These are phyloP conservation scores for Aspergillus diversus DNA, from an alignment of 495 filamentous ascomycete species.

Conservation along the genomic window DNA sequence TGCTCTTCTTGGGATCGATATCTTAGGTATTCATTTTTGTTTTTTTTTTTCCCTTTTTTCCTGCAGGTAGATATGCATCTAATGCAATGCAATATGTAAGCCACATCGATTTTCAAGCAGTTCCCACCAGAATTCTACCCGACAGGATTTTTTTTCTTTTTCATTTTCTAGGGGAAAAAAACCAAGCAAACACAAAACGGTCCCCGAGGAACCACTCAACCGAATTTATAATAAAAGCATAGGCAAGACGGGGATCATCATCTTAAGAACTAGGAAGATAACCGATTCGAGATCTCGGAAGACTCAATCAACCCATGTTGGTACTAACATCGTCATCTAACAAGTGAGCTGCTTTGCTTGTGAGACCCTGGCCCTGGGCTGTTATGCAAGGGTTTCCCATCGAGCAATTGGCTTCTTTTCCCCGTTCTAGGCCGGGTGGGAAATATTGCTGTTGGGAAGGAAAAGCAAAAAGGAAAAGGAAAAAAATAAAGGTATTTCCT, in stretches of 20 bases:
- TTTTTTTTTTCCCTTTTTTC: constrained; percentile 8
- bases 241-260: too few species aligned
- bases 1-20: background rate
- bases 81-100: constrained; percentile 24
- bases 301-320: too few species aligned
- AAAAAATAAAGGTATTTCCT: background rate
- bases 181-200: background rate
- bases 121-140: background rate
- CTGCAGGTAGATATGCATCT: constrained; percentile 21
- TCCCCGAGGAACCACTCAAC: too few species aligned
- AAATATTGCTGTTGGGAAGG: background rate
- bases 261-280: too few species aligned
- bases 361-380: constrained; percentile 1
- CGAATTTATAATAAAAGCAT: too few species aligned
- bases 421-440: background rate
- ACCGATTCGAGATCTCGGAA: too few species aligned
- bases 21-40: background rate
- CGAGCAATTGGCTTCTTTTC: background rate
- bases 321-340: background rate
- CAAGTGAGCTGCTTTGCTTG: background rate
- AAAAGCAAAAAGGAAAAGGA: background rate
- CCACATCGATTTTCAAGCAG: constrained; percentile 8
- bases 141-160: background rate
- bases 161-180: background rate
- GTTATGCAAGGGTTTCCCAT: constrained; percentile 3